Evolutionary conservation across 2,329 filamentous ascomycete species (phyloP).

Genomic region (Aureobasidium vineae): DNA sequence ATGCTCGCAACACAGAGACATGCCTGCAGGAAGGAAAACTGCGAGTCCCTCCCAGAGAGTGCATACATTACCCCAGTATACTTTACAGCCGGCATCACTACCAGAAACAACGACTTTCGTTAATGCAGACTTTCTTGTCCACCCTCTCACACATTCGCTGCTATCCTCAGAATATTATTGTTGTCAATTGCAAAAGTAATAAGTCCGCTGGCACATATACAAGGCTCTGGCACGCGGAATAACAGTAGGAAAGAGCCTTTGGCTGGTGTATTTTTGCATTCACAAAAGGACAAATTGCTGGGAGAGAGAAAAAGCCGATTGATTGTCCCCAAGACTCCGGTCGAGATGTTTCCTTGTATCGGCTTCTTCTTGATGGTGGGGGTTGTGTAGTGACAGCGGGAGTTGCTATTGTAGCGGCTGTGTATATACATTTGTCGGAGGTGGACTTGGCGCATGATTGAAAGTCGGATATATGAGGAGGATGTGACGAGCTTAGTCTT

Average conservation of each 20-base stretch:
- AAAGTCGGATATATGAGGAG: slow-evolving; percentile 1
- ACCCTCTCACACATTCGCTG: neutral
- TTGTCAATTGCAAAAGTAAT: neutral
- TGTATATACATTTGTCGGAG: slow-evolving; percentile 10
- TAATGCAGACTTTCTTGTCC: neutral
- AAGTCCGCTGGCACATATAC: neutral
- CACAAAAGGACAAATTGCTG: slow-evolving; percentile 3
- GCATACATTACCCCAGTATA: neutral
- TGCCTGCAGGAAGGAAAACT: neutral
- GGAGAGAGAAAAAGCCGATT: slow-evolving; percentile 13
- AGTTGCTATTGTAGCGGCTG: neutral
- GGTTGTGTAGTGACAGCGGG: neutral
- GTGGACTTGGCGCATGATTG: neutral
- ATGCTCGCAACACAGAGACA: slow-evolving; percentile 2
- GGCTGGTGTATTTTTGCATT: slow-evolving; percentile 22
- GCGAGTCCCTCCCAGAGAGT: no score
- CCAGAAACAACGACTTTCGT: neutral
- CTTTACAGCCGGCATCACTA: neutral
- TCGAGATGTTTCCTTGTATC: neutral
- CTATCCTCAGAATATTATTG: neutral
- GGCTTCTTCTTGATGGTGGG: neutral
- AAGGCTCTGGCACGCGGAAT: neutral
- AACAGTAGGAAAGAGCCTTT: neutral
- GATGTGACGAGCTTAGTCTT: slow-evolving; percentile 40
- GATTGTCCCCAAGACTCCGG: neutral